Evolutionary conservation across 805 yeast genomes (phyloP).

Genomic region (Kluyveromyces siamensis): DNA sequence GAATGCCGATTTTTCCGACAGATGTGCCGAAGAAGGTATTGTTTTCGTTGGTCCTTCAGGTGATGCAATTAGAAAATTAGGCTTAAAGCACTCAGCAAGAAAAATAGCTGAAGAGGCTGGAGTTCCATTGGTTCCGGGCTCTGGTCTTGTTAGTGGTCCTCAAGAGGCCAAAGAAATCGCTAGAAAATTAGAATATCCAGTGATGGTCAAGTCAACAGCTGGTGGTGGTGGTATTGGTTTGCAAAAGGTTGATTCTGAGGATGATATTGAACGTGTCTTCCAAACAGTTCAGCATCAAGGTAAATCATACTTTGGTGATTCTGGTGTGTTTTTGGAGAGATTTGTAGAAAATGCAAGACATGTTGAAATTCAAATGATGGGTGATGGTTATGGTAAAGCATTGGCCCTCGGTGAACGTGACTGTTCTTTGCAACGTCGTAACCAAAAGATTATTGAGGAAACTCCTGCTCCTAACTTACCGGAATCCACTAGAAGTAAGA

Average conservation of each 20-base stretch:
- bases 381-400: slow-evolving; percentile 91
- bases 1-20: slow-evolving; percentile 91
- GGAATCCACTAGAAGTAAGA: slow-evolving; percentile 57
- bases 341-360: slow-evolving; percentile 94
- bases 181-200: slow-evolving; percentile 68
- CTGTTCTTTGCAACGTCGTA: slow-evolving; percentile 94
- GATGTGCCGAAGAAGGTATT: slow-evolving; percentile 73
- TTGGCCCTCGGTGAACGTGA: slow-evolving; percentile 95
- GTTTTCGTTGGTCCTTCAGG: slow-evolving; percentile 96
- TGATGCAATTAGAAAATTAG: slow-evolving; percentile 81
- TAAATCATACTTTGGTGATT: slow-evolving; percentile 82
- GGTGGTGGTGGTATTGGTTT: slow-evolving; percentile 99
- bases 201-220: slow-evolving; percentile 95
- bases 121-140: slow-evolving; percentile 97
- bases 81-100: slow-evolving; percentile 94
- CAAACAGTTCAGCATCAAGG: slow-evolving; percentile 93
- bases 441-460: slow-evolving; percentile 93
- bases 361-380: slow-evolving; percentile 93
- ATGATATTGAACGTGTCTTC: slow-evolving; percentile 76
- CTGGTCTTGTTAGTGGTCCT: slow-evolving; percentile 65
- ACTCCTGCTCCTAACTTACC: slow-evolving; percentile 97
- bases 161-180: slow-evolving; percentile 74
- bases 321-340: slow-evolving; percentile 91
- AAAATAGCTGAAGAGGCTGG: slow-evolving; percentile 86
- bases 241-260: slow-evolving; percentile 80